Base-by-base conservation (phyloP, 1,284 basidiomycete genomes). In the Boletellus dicymbophilus region DNA sequence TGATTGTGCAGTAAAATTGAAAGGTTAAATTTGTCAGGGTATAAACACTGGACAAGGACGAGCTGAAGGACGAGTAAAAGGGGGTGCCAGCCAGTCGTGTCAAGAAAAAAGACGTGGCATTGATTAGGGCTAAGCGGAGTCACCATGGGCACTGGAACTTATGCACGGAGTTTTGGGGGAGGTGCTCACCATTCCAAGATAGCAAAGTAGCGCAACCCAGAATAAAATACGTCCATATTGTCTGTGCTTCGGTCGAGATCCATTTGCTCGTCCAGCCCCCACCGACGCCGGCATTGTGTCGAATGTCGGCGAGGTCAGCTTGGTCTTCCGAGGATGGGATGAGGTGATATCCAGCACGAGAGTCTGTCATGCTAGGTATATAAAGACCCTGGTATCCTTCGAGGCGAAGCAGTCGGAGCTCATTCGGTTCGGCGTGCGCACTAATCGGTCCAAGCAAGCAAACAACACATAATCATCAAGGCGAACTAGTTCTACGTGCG, bases 51-150 rank as follows among this genome's bases (percentile, higher is more conserved):
- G 85, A 81, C 22, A 89, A 72, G 60, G 86, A 92, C 3, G 88
- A 89, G 51, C 77, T 76, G 63, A 91, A 92, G 13, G 84, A 74
- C 43, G 73, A 67, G 53, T 76, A 72, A 23, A 87, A 56, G 5
- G 81, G 64, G 1, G 86, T 84, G 33, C 73, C 77, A 9, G 71
- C 72, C 21, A 91, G 64, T 44, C 85, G 75, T 6, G 85, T 80
- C 37, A 87, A 62, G 66, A 92, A 91, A 66, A 83, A 92, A 0
- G 88, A 82, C 28, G 80, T 85, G 0, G 84, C 88, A 10, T 87
- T 92, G 27, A 91, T 90, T 62, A 90, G 72, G 1, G 80, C 88
- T 91, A 51, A 16, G 49, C 10, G 28, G 6, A 16, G 28, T 40
- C 33, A n/a, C n/a, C n/a, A 28, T 50, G 23, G 53, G 42, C 37